Conservation (phyloP, 2,329 filamentous ascomycete species). For the Clarireedia paspali region DNA sequence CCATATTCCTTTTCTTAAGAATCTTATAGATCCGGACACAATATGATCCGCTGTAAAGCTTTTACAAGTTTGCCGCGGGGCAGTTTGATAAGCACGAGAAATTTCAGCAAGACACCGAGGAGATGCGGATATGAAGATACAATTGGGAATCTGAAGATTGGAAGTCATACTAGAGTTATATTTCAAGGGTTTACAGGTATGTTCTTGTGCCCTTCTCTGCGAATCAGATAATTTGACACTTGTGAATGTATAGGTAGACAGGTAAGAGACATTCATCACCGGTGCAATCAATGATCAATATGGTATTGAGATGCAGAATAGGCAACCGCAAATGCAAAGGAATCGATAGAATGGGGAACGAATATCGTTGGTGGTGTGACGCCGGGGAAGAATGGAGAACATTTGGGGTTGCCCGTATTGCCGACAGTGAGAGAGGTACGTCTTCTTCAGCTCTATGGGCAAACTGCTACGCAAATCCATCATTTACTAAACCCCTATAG, state of each 20-base stretch:
- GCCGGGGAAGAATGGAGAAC: conserved; percentile 61
- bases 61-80: conserved; percentile 12
- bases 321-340: conserved; percentile 68
- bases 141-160: conserved; percentile 58
- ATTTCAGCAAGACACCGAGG: conserved; percentile 17
- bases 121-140: conserved; percentile 40
- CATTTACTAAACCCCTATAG: conserved; percentile 27
- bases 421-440: conserved; percentile 54
- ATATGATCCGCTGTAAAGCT: conserved; percentile 3
- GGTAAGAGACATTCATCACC: conserved; percentile 25
- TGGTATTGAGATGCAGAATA: conserved; percentile 23
- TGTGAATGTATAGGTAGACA: conserved; percentile 9
- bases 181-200: conserved; percentile 64
- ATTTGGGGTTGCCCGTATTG: conserved; percentile 65
- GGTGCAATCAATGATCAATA: neutral
- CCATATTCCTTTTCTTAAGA: too few species aligned
- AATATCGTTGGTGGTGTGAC: conserved; percentile 74
- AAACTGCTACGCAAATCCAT: neutral
- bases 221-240: neutral
- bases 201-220: neutral
- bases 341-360: conserved; percentile 71
- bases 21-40: neutral
- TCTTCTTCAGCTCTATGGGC: neutral
- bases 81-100: conserved; percentile 5
- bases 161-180: conserved; percentile 56